phyloP scores from a whole-genome alignment of 78 protist species.

The Emiliania huxleyi region DNA sequence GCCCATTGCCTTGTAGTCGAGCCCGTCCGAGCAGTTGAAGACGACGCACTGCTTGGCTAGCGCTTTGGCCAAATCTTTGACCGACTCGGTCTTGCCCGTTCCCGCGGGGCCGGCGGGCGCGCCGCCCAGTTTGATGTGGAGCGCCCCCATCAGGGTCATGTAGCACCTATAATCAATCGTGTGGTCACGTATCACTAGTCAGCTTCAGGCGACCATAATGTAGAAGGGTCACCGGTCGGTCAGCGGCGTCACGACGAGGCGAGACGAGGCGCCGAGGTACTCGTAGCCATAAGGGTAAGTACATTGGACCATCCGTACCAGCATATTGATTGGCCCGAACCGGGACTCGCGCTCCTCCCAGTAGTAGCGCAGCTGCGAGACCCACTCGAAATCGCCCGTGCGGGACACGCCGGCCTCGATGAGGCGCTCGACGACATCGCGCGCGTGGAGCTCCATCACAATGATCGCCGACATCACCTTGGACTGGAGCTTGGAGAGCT shows the following conservation, averaged over 20 bases:
- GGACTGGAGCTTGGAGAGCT: constrained; percentile 57
- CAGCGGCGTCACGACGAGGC: constrained; percentile 83
- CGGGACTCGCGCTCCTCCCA: constrained; percentile 54
- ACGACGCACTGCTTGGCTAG: constrained; percentile 83
- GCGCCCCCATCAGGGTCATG: constrained; percentile 85
- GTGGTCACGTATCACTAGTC: too few relatives aligned
- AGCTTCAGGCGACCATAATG: too few relatives aligned
- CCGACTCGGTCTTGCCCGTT: constrained; percentile 86
- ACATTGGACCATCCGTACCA: constrained; percentile 13
- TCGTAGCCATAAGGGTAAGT: constrained; percentile 81
- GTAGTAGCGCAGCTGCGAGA: constrained; percentile 80
- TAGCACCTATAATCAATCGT: too few relatives aligned
- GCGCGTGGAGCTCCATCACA: constrained; percentile 79
- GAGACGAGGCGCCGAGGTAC: constrained; percentile 83
- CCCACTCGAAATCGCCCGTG: constrained; percentile 78
- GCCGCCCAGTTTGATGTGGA: constrained; percentile 84
- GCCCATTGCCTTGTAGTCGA: constrained; percentile 74
- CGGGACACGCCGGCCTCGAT: not conserved
- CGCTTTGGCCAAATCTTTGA: constrained; percentile 83
- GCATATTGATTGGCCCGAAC: not conserved
- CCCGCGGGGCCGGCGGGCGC: constrained; percentile 93
- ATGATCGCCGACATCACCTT: constrained; percentile 68
- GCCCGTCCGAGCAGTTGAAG: constrained; percentile 81
- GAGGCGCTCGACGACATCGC: constrained; percentile 68
- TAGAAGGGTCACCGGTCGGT: too few relatives aligned